A percentile compares a stretch with the other conserved stretches of the same genome.
These are phyloP conservation scores for Vachellia collinsii DNA, from an alignment of 306 rosid genomes.

Conservation along the genomic window DNA sequence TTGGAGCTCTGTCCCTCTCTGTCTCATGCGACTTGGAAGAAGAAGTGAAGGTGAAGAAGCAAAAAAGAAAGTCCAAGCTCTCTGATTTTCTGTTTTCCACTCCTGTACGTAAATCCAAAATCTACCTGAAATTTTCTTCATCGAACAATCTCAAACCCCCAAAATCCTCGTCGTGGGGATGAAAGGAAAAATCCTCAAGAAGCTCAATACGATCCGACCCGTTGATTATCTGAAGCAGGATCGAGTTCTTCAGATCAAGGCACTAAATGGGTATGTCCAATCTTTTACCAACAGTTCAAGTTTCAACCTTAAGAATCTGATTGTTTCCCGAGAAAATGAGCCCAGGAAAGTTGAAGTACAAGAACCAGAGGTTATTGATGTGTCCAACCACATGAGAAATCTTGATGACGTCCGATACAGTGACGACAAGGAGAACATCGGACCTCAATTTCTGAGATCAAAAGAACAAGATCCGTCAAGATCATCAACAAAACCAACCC, in stretches of 20 bases:
- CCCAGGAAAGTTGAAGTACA: slow-evolving; percentile 41
- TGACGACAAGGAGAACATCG: slow-evolving; percentile 70
- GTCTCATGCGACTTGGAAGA: neutral
- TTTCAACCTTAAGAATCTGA: slow-evolving; percentile 29
- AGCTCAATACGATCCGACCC: slow-evolving; percentile 76
- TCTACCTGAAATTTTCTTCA: neutral
- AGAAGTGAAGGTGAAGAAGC: neutral
- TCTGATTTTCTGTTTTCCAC: neutral
- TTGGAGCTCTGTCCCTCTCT: neutral
- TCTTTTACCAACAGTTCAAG: slow-evolving; percentile 41
- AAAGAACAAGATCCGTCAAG: slow-evolving; percentile 36
- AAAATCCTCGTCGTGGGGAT: slow-evolving; percentile 47
- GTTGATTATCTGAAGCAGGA: slow-evolving; percentile 61
- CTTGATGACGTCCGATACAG: slow-evolving; percentile 50
- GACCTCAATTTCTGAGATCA: slow-evolving; percentile 35
- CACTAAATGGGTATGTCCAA: slow-evolving; percentile 60
- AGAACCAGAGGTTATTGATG: slow-evolving; percentile 53
- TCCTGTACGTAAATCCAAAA: slow-evolving; percentile 2
- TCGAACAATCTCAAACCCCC: slow-evolving; percentile 47
- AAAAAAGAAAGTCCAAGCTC: neutral
- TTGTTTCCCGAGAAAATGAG: slow-evolving; percentile 46
- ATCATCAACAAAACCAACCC: slow-evolving; percentile 12
- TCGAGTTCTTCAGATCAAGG: slow-evolving; percentile 66
- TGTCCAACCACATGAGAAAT: slow-evolving; percentile 54
- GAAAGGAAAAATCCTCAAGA: slow-evolving; percentile 77